Base-by-base conservation (phyloP, 139 green algal species). In the Chlamydomonas asymmetrica region DNA sequence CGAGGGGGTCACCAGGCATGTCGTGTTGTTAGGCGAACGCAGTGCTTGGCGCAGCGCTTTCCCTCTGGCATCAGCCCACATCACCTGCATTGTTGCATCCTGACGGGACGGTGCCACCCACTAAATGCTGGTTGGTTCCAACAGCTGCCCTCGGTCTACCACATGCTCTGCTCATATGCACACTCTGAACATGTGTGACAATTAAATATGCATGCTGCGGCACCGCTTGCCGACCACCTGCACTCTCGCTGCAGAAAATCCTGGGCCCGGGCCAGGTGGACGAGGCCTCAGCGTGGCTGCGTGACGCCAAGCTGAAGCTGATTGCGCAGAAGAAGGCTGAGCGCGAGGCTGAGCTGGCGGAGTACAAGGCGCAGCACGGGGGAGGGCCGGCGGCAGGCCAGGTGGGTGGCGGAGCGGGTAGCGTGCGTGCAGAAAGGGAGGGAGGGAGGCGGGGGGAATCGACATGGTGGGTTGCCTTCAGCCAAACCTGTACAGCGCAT, bases 251-350 rank as follows among this genome's bases (percentile, higher is more conserved):
- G 45, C 60, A 70, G 60, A 78, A 71, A 35, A 43, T 78, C 45
- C 41, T 78, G 32, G 60, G 71, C 71, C 63, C 63, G 60, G 71
- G 71, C 25, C 38, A 78, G 31, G 25, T 13, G 4, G 73, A 80
- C 50, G 63, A 63, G 39, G 67, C 76, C 10, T 57, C 54, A 34
- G 43, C 50, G 31, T 84, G 78, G 78, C 54, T 85, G 54, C 50
- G 72, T 35, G 79, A 84, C 7, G 65, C 70, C 23, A 84, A 84
- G 73, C 39, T 56, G 48, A 79, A 84, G 73, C 73, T 84, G 5
- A 34, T 84, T 31, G 79, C 79, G 9, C 57, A 77, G 61, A 84
- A 84, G 73, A 71, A 78, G 60, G 60, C 56, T 66, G 79, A 84
- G 66, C 66, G 79, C 1, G 79, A 84, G 35, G 52, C 54, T 22